Evolutionary conservation across 495 filamentous ascomycete species (phyloP), one percentile per base, ranked within the genome.

Genomic region (Evernia prunastri): DNA sequence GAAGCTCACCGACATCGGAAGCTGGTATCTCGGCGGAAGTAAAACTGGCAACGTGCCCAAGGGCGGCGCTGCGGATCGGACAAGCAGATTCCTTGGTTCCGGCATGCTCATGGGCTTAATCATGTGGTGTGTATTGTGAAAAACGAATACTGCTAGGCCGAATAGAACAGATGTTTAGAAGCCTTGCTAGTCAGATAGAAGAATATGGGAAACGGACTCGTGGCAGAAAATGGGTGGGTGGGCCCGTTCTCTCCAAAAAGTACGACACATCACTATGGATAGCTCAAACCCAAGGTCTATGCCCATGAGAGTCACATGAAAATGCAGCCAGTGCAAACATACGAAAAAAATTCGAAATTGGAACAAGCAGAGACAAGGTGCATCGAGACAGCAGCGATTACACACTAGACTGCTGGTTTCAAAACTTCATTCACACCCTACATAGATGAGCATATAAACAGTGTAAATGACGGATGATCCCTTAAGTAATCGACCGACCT

Each of bases 1-100:
- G 33, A 78, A 81, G 23, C 61, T 63, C 36, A 58, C 54, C 17
- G 75, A 71, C 43, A 42, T 63, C 27, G 66, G 58, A 40, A 64
- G 57, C 56, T 58, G 62, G 60, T 56, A 61, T 57, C 31, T 66
- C 35, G 66, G 66, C 8, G 62, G 40, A 10, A 6, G 8, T 29
- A 60, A 17, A 36, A 67, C 65, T 11, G 29, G 51, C 36, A 61
- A 67, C n/a, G 58, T 36, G n/a, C 65, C 65, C 27, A 39, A 63
- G 35, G 27, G 49, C 35, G 27, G 49, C 35, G 31, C 31, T 27
- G 33, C 47, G n/a, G 12, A 33, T 29, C 49, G 25, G 49, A 53
- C 29, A 18, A 29, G 4, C 17, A 13, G 12, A 3, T 53, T 53
- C 49, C 11, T 53, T 29, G 27, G 49, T 53, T 53, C 49, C 20